Percentiles rank a stretch among this genome's conserved stretches.
Evolutionary conservation across 2,329 filamentous ascomycete genomes (phyloP).

Genomic region (Neofusicoccum ribis): DNA sequence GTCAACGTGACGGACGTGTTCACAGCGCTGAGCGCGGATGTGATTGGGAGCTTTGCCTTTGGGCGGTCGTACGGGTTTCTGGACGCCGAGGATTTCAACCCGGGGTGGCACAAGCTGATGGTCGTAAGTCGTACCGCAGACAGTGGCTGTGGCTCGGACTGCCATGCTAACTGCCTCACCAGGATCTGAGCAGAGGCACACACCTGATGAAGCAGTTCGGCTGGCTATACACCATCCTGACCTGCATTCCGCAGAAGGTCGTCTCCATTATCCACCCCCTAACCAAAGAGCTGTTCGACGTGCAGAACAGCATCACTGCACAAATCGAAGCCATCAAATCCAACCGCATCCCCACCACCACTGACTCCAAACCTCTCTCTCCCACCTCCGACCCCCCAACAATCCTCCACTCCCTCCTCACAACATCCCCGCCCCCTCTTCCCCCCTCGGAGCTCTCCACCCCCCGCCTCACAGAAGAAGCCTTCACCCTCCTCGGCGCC

Average conservation of each 20-base stretch:
- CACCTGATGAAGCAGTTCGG: slow-evolving; percentile 31
- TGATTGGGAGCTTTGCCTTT: slow-evolving; percentile 24
- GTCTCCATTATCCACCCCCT: slow-evolving; percentile 29
- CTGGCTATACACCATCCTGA: slow-evolving; percentile 23
- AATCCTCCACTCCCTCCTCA: slow-evolving; percentile 21
- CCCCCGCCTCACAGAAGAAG: slow-evolving; percentile 39
- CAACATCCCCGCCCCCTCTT: slow-evolving; percentile 11
- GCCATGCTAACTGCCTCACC: not conserved
- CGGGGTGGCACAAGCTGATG: slow-evolving; percentile 26
- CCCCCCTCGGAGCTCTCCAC: slow-evolving; percentile 23
- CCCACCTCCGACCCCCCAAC: not conserved
- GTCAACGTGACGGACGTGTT: slow-evolving; percentile 28
- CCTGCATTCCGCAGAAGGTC: slow-evolving; percentile 23
- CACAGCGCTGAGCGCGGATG: slow-evolving; percentile 23
- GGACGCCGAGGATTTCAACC: slow-evolving; percentile 24
- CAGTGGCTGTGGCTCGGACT: not conserved
- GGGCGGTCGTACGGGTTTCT: slow-evolving; percentile 27
- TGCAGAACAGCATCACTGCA: slow-evolving; percentile 31
- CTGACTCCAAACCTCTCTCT: slow-evolving; percentile 22
- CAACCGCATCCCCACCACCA: not conserved
- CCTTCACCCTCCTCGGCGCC: slow-evolving; percentile 39
- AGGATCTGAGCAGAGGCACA: slow-evolving; percentile 29
- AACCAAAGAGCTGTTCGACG: slow-evolving; percentile 27
- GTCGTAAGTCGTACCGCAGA: slow-evolving; percentile 18
- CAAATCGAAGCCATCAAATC: slow-evolving; percentile 29